Evolutionary conservation across 2,329 filamentous ascomycete genomes (phyloP), one percentile per base, ranked within the genome.

Genomic region (Sarocladium brachiariae): DNA sequence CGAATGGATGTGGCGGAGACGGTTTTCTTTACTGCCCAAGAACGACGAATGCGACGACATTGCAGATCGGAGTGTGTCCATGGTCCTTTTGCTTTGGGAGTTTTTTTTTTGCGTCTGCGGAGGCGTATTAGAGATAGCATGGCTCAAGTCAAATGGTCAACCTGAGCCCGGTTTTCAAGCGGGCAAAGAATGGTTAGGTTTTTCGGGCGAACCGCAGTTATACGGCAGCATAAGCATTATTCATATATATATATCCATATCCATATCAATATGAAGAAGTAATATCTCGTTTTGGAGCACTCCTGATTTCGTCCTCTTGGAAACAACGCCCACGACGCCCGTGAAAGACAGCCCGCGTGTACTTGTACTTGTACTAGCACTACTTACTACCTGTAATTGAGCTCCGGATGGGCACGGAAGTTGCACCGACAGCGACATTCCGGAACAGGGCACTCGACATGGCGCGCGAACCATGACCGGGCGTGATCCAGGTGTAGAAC

Each of bases 401-500:
- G 59, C 65, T 83, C 79, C 4, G 77, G 77, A 52, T 81, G 82
- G 11, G 77, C 77, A 56, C 74, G 70, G 53, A 80, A 80, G 59
- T 80, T 82, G 61, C 82, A 86, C 31, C 76, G 72, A 55, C 83
- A 87, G 49, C 80, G 73, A 59, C 83, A 87, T 65, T 86, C 83
- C 1, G 83, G 81, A 47, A 86, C 81, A 0, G 83, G 82, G 59
- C 83, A 86, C 65, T 86, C 81, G 24, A 74, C 73, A 56, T 86
- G 82, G 27, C 79, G 67, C 6, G 74, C 70, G 58, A 86, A 87
- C 83, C 83, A 87, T 64, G 78, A 74, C 57, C 80, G 67, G 5
- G 82, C 81, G 60, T 86, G 83, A 57, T 86, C 83, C 52, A 85
- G 70, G 58, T 87, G 83, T 59, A 83, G 66, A 9, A 84, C 81